Evolutionary conservation across 192 early-diverging fungal genomes (phyloP).

Genomic region (Chytriomyces confervae): DNA sequence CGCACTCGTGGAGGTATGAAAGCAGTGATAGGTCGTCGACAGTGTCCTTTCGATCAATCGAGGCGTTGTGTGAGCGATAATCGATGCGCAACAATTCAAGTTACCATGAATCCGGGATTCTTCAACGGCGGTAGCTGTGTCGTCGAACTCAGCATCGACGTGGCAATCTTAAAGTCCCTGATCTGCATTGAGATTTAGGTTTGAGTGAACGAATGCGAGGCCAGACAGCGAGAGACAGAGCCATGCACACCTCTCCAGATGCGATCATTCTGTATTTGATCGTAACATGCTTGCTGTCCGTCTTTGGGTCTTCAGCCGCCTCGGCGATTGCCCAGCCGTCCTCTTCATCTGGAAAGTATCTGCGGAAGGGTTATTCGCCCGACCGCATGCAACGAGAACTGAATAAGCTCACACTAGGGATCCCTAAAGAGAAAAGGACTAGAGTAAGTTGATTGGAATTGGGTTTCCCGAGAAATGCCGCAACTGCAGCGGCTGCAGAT

Average conservation of each 20-base stretch:
- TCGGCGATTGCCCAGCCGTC: conserved; percentile 83
- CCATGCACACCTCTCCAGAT: conserved; percentile 66
- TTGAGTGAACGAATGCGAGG: conserved; percentile 49
- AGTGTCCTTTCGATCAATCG: conserved; percentile 9
- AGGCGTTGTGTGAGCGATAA: neutral
- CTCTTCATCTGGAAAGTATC: conserved; percentile 73
- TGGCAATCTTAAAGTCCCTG: conserved; percentile 73
- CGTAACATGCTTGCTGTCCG: neutral
- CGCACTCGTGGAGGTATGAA: conserved; percentile 40
- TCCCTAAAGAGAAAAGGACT: too few species aligned
- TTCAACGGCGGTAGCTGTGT: conserved; percentile 78
- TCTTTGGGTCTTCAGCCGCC: neutral
- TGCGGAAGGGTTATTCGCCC: neutral
- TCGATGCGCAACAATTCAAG: neutral
- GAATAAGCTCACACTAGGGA: too few species aligned
- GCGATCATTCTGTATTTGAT: conserved; percentile 57
- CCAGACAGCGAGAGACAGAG: conserved; percentile 64
- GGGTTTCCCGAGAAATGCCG: too few species aligned
- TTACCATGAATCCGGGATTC: conserved; percentile 73
- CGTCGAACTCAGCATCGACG: conserved; percentile 68
- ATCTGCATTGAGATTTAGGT: neutral
- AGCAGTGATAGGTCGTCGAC: conserved; percentile 32
- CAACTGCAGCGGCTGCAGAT: too few species aligned
- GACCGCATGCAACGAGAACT: too few species aligned
- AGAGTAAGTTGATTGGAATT: too few species aligned